Base-by-base conservation (phyloP, 2,329 filamentous ascomycete genomes). In the Fusarium sp. region DNA sequence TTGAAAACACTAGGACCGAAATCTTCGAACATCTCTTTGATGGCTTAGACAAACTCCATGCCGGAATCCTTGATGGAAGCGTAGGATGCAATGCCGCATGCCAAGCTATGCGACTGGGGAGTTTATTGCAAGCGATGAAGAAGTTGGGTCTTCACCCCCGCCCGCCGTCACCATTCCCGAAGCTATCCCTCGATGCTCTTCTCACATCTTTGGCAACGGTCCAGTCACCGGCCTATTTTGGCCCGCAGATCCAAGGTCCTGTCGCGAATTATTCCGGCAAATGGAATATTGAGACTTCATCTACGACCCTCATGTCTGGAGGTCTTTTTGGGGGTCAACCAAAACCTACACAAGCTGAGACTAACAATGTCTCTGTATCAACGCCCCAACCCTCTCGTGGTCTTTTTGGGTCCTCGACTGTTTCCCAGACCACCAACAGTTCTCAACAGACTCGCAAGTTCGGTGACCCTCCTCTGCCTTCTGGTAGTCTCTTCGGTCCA, bases 91-190 rank as follows among this genome's bases (percentile, higher is more conserved):
- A 32, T 2, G 12, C 21, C 2, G 43, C 54, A 1, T 64, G 54
- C 0, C 28, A 16, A 19, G 25, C 60, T 1, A 18, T 18, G 23
- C 13, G 25, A 0, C 12, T 64, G 3, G 61, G 61, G 0, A 28
- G n/a, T 7, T 2, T 61, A 0, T 3, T 32, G 5, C 61, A 43
- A 18, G 54, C 1, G 0, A 49, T 37, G 54, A 43, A 60, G 2
- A 9, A 4, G 6, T 9, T 4, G 0, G 21, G 30, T 0, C 0
- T 64, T 0, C 61, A 64, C 3, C 43, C 60, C 2, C 15, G 3
- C 9, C 54, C 23, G 1, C 2, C 19, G 1, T 8, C 30, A 1
- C 42, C 21, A 9, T 49, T 23, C 7, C 19, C 30, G 0, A 33
- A 23, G 10, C 3, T 49, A 11, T 47, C 43, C 4, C n/a, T 50